Percentiles rank a stretch among this genome's conserved stretches.
Evolutionary conservation across 2,329 filamentous ascomycete genomes (phyloP).

Genomic region (Talaromyces sp.): DNA sequence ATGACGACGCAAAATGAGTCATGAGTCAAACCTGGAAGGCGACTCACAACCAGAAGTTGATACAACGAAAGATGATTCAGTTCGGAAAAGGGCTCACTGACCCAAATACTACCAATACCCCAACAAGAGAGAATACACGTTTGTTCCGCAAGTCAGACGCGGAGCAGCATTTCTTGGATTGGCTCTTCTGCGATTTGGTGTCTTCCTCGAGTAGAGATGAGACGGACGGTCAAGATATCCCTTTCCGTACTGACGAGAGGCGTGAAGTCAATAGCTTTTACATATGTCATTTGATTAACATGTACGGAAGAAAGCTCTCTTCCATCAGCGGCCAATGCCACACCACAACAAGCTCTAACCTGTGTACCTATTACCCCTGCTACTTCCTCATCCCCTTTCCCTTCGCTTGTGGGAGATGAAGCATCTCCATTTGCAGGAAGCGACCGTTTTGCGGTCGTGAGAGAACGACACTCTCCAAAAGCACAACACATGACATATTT

Average conservation of each 20-base stretch:
- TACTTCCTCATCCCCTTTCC: background rate
- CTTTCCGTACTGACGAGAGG: background rate
- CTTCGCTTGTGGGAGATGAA: background rate
- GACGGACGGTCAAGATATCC: background rate
- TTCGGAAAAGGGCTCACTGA: background rate
- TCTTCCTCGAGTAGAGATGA: background rate
- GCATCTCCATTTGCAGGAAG: background rate
- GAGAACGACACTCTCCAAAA: background rate
- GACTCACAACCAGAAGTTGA: background rate
- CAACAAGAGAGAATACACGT: background rate
- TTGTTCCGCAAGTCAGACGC: background rate
- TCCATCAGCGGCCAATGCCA: background rate
- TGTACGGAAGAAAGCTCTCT: background rate
- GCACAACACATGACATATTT: background rate
- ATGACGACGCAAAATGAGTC: background rate
- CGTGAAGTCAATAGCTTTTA: background rate
- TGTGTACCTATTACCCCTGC: background rate
- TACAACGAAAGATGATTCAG: background rate
- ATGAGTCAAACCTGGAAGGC: background rate
- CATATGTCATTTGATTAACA: background rate
- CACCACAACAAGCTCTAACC: background rate
- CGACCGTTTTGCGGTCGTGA: background rate
- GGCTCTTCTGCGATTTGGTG: background rate
- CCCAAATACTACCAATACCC: background rate
- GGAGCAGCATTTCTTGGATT: background rate